Evolutionary conservation across 1,284 basidiomycete genomes (phyloP).

Genomic region (Porodaedalea pini): DNA sequence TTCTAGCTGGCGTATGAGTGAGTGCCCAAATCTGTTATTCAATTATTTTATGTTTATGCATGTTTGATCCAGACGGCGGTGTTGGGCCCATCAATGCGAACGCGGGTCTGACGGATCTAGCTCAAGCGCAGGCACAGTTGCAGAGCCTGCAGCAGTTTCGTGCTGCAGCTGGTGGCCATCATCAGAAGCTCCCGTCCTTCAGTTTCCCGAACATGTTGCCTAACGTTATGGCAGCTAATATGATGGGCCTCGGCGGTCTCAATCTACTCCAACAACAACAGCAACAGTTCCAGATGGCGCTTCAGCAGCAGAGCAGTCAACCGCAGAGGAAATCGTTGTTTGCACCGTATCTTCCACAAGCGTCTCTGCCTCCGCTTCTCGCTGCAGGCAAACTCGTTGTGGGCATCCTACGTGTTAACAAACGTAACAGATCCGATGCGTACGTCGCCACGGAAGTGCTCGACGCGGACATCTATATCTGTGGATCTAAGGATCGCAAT

Average conservation of each 20-base stretch:
- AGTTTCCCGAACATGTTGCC: constrained; percentile 96
- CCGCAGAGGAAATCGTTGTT: constrained; percentile 98
- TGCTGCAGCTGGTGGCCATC: constrained; percentile 90
- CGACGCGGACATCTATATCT: constrained; percentile 98
- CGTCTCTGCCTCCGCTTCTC: constrained; percentile 92
- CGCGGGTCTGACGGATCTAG: constrained; percentile 72
- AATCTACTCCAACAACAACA: constrained; percentile 79
- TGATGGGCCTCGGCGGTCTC: constrained; percentile 84
- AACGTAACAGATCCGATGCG: constrained; percentile 97
- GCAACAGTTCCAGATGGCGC: constrained; percentile 77
- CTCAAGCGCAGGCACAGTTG: constrained; percentile 94
- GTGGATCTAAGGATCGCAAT: constrained; percentile 98
- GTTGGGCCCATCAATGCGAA: constrained; percentile 65
- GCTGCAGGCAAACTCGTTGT: constrained; percentile 99
- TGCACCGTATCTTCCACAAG: constrained; percentile 97
- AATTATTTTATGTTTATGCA: constrained; percentile 22
- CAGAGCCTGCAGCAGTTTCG: constrained; percentile 97
- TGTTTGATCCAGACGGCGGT: constrained; percentile 54
- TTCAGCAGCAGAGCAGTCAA: constrained; percentile 85
- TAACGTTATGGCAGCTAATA: constrained; percentile 92
- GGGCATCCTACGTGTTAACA: constrained; percentile 96
- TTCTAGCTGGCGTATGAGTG: constrained; percentile 86
- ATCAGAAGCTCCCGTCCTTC: constrained; percentile 96
- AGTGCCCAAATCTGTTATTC: constrained; percentile 31
- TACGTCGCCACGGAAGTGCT: constrained; percentile 99